Conservation (phyloP, 2,329 filamentous ascomycete species). For the Calycina herbarum region DNA sequence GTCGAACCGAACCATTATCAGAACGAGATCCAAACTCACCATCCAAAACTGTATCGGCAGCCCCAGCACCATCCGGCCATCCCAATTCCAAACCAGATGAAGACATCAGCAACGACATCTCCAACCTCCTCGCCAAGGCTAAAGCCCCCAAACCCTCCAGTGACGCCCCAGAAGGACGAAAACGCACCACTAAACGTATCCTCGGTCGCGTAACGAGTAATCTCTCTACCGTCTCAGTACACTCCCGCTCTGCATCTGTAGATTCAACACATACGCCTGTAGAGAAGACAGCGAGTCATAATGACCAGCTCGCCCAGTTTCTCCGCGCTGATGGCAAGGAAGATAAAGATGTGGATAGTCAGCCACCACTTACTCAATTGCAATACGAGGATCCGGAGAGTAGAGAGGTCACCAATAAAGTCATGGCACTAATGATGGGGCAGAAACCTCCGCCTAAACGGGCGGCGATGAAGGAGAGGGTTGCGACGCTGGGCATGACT, state of each 20-base stretch:
- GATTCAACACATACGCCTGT: constrained; percentile 40
- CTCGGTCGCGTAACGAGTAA: constrained; percentile 61
- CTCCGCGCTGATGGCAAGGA: constrained; percentile 19
- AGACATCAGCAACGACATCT: constrained; percentile 33
- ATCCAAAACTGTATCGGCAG: constrained; percentile 26
- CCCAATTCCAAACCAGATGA: constrained; percentile 21
- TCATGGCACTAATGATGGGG: constrained; percentile 36
- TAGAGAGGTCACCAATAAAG: constrained; percentile 30
- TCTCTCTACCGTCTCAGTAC: constrained; percentile 50
- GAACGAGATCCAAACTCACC: constrained; percentile 37
- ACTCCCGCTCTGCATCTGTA: constrained; percentile 39
- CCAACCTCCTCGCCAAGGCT: constrained; percentile 35
- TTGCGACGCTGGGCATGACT: constrained; percentile 18
- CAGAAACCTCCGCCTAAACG: constrained; percentile 28
- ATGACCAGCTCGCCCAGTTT: constrained; percentile 30
- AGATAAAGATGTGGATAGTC: constrained; percentile 23
- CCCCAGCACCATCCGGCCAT: constrained; percentile 25
- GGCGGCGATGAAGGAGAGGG: constrained; percentile 22
- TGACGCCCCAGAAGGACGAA: constrained; percentile 32
- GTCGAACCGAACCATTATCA: constrained; percentile 32
- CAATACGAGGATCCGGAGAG: constrained; percentile 37
- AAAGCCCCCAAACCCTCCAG: constrained; percentile 25
- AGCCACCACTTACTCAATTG: constrained; percentile 34
- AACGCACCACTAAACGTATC: constrained; percentile 39
- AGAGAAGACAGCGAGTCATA: constrained; percentile 27